Evolutionary conservation across 2,329 filamentous ascomycete genomes (phyloP).

Genomic region (Aspergillus sp.): DNA sequence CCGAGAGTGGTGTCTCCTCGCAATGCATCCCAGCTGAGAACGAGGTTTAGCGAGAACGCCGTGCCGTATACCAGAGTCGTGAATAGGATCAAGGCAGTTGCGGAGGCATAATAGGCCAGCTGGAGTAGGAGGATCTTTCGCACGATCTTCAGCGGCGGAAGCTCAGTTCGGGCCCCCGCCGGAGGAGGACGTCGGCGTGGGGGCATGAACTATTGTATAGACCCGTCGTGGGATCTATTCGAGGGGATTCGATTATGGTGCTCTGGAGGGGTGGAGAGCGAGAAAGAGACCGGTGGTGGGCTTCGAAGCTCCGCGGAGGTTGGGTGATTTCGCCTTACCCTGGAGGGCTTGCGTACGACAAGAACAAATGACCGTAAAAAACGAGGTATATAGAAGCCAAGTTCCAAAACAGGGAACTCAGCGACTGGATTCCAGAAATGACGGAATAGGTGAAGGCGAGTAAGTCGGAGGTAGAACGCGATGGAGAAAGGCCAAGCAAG

Average conservation of each 20-base stretch:
- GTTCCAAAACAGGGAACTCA: not conserved
- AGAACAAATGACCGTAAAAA: not conserved
- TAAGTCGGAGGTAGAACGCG: not conserved
- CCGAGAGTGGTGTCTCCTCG: conserved; percentile 68
- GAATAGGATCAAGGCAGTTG: conserved; percentile 64
- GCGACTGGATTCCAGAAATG: not conserved
- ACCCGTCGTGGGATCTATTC: not conserved
- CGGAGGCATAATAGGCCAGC: conserved; percentile 62
- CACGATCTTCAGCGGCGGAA: conserved; percentile 66
- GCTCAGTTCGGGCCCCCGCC: conserved; percentile 65
- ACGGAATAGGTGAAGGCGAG: not conserved
- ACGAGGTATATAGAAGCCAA: not conserved
- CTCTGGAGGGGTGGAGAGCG: not conserved
- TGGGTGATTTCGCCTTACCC: not conserved
- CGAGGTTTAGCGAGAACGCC: conserved; percentile 56
- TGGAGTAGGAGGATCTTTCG: conserved; percentile 67
- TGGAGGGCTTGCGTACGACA: not conserved
- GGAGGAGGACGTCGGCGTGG: conserved; percentile 60
- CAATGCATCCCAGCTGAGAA: conserved; percentile 64
- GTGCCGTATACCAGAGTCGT: conserved; percentile 65
- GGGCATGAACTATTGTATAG: conserved; percentile 34
- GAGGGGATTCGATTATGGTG: not conserved
- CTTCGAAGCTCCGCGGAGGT: conserved; percentile 3
- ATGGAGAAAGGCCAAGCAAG: not conserved
- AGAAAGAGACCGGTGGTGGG: not conserved